A percentile compares a stretch with the other conserved stretches of the same genome.
These are phyloP conservation scores for Aegilops umbellulata DNA, from an alignment of 176 grass and related monocot species.

Conservation along the genomic window DNA sequence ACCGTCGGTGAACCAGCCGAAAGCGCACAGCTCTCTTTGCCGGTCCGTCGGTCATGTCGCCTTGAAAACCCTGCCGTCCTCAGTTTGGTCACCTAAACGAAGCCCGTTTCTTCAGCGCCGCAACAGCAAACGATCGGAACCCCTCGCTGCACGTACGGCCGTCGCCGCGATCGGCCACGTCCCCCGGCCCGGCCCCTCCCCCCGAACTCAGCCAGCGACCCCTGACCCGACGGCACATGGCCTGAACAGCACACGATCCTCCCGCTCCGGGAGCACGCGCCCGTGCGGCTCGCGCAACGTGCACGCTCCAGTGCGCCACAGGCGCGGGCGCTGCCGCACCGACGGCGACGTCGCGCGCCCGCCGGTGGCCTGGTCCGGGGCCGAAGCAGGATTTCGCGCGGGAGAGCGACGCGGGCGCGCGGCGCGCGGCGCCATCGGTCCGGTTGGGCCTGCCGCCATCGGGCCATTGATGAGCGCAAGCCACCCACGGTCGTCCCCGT, in stretches of 20 bases:
- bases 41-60: not conserved
- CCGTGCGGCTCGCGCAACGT: not conserved
- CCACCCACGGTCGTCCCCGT: not conserved
- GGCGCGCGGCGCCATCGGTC: not conserved
- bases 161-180: not conserved
- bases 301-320: not conserved
- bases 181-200: too few relatives aligned
- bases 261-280: not conserved
- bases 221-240: constrained; percentile 38
- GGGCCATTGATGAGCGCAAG: constrained; percentile 1
- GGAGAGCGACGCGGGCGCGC: constrained; percentile 39
- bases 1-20: not conserved
- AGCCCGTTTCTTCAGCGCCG: not conserved
- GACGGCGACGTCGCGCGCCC: not conserved
- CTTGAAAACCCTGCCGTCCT: not conserved
- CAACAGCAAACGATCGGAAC: constrained; percentile 2
- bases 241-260: not conserved
- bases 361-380: not conserved
- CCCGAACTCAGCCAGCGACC: not conserved
- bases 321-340: not conserved
- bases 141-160: constrained; percentile 5
- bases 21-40: not conserved
- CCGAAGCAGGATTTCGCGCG: constrained; percentile 14
- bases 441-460: constrained; percentile 11
- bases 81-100: not conserved